Evolutionary conservation across 2,329 filamentous ascomycete genomes (phyloP).

Genomic region (Endocalyx cinctus): DNA sequence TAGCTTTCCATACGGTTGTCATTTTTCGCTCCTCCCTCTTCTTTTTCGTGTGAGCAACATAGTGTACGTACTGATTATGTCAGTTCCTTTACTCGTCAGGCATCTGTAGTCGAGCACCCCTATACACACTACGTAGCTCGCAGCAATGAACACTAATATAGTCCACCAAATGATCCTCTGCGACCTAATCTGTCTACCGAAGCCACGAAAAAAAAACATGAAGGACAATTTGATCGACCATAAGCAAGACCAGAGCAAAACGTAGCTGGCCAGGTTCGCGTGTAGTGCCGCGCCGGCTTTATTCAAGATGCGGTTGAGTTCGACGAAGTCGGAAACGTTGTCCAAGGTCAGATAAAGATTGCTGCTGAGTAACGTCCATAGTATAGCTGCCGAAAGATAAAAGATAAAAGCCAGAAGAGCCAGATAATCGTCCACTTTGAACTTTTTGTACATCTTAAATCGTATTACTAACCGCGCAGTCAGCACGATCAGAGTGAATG

Average conservation of each 20-base stretch:
- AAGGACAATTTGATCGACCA: not conserved
- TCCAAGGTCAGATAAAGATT: not conserved
- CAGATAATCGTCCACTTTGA: not conserved
- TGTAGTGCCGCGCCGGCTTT: not conserved
- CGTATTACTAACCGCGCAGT: not conserved
- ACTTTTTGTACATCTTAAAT: not conserved
- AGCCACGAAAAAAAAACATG: not conserved
- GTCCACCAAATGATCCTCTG: not conserved
- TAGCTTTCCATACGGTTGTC: not conserved
- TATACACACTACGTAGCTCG: not conserved
- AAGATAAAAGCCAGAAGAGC: not conserved
- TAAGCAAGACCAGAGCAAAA: not conserved
- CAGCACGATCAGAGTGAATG: not conserved
- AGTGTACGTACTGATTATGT: not conserved
- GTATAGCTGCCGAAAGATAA: not conserved
- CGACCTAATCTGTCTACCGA: not conserved
- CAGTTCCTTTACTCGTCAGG: not conserved
- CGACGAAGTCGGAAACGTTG: not conserved
- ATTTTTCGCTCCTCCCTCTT: not conserved
- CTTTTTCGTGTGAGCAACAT: too few relatives aligned
- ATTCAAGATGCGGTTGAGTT: not conserved
- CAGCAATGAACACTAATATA: not conserved
- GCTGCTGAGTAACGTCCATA: not conserved
- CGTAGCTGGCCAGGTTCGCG: not conserved
- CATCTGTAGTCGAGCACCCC: not conserved